phyloP scores from a whole-genome alignment of 345 rosid genomes.

The Citrus hindsii region DNA sequence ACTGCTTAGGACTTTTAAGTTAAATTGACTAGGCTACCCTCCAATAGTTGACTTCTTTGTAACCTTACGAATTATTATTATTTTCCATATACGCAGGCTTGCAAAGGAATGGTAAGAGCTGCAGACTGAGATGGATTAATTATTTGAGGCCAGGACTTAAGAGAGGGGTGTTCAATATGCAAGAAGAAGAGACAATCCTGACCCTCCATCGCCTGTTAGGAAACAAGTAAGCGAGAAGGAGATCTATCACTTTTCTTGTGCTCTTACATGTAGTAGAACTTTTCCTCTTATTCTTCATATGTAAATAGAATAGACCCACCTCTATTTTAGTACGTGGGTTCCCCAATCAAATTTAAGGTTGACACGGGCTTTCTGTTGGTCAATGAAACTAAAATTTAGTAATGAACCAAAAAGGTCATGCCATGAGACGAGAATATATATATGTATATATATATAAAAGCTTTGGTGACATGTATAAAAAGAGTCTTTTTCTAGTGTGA shows the following conservation, averaged over 20 bases:
- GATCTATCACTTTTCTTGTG: background rate
- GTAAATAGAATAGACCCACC: background rate
- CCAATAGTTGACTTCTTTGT: background rate
- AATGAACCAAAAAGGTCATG: background rate
- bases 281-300: background rate
- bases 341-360: background rate
- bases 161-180: conserved; percentile 50
- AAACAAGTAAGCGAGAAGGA: conserved; percentile 59
- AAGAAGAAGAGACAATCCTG: conserved; percentile 73
- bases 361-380: background rate
- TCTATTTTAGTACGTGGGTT: background rate
- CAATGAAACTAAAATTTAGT: background rate
- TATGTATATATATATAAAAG: background rate
- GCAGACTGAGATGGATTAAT: conserved; percentile 93
- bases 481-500: too few relatives aligned
- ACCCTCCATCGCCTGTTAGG: conserved; percentile 69
- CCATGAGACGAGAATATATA: background rate
- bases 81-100: conserved; percentile 42
- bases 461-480: too few relatives aligned
- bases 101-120: conserved; percentile 93
- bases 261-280: too few relatives aligned
- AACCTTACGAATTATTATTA: background rate
- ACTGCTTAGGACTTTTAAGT: background rate
- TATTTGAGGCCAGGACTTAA: conserved; percentile 87
- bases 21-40: conserved; percentile 19